These are phyloP conservation scores for Chlorella sorokiniana DNA, from an alignment of 139 green algal genomes.

Conservation along the genomic window DNA sequence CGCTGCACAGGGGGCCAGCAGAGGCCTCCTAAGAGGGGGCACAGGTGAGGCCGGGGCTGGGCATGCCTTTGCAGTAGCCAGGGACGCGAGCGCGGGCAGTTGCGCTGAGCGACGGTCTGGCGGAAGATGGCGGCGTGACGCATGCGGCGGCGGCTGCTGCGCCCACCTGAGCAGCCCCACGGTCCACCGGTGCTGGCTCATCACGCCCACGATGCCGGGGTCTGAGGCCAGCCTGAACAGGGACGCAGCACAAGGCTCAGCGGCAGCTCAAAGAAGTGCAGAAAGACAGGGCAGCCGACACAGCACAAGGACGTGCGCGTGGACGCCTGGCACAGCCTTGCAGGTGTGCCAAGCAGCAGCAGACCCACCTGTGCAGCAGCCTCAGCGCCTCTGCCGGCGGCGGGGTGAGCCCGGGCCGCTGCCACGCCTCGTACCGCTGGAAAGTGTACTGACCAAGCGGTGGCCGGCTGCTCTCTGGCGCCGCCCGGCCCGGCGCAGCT, in stretches of 20 bases:
- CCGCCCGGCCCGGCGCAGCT: slow-evolving; percentile 17
- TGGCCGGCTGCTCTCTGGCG: neutral
- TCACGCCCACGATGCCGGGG: slow-evolving; percentile 77
- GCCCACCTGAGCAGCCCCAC: slow-evolving; percentile 68
- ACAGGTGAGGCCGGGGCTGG: neutral
- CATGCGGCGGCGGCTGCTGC: too few species aligned
- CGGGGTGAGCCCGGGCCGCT: slow-evolving; percentile 42
- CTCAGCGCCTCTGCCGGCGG: slow-evolving; percentile 55
- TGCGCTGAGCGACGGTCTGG: neutral
- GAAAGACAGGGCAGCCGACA: neutral
- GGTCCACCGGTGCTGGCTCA: slow-evolving; percentile 63
- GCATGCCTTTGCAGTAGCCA: too few species aligned
- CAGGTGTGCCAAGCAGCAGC: neutral
- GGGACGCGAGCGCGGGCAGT: neutral
- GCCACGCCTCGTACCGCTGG: slow-evolving; percentile 40
- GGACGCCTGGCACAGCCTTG: neutral
- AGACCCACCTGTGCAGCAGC: slow-evolving; percentile 65
- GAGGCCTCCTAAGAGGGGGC: neutral
- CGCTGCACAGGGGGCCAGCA: slow-evolving; percentile 17
- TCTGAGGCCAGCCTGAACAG: slow-evolving; percentile 52
- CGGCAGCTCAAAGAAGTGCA: neutral
- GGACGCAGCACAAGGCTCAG: neutral
- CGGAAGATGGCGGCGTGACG: neutral
- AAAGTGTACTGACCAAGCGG: slow-evolving; percentile 48
- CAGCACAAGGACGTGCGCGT: neutral